phyloP scores from a whole-genome alignment of 192 early-diverging fungal species.

The Podila minutissima region DNA sequence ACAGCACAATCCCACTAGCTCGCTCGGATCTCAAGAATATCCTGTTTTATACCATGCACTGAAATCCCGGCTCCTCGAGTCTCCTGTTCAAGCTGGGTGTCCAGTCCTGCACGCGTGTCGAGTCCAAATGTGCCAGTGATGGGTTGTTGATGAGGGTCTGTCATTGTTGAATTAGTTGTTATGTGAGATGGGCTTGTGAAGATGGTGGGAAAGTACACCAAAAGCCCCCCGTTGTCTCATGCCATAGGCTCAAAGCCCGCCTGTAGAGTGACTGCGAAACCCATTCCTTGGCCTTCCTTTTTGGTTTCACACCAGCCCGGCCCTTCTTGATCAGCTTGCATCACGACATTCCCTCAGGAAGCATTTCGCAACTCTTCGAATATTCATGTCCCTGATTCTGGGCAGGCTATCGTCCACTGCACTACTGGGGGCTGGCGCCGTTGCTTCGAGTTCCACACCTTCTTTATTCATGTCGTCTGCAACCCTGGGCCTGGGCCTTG shows the following conservation, averaged over 20 bases:
- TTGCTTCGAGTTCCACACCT: not conserved
- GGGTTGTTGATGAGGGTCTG: constrained; percentile 3
- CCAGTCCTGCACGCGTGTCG: constrained; percentile 9
- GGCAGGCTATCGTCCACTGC: not conserved
- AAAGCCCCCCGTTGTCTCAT: not conserved
- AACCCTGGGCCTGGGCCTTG: not conserved
- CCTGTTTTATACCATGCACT: constrained; percentile 8
- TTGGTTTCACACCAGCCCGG: not conserved
- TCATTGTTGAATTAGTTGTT: constrained; percentile 7
- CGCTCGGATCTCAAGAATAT: not conserved
- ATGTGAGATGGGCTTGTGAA: constrained; percentile 27
- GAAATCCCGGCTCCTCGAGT: constrained; percentile 9
- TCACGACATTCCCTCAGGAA: too few species aligned
- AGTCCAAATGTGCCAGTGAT: constrained; percentile 11
- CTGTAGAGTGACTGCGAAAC: not conserved
- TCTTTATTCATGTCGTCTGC: not conserved
- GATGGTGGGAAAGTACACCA: not conserved
- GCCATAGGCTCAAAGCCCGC: not conserved
- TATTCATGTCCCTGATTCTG: not conserved
- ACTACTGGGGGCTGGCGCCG: not conserved
- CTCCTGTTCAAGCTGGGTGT: constrained; percentile 15
- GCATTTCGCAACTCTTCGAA: too few species aligned
- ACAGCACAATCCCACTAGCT: not conserved
- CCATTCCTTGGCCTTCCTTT: not conserved
- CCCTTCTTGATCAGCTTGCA: too few species aligned